Conservation (phyloP, 257 asterid species). For the Ballota nigra region DNA sequence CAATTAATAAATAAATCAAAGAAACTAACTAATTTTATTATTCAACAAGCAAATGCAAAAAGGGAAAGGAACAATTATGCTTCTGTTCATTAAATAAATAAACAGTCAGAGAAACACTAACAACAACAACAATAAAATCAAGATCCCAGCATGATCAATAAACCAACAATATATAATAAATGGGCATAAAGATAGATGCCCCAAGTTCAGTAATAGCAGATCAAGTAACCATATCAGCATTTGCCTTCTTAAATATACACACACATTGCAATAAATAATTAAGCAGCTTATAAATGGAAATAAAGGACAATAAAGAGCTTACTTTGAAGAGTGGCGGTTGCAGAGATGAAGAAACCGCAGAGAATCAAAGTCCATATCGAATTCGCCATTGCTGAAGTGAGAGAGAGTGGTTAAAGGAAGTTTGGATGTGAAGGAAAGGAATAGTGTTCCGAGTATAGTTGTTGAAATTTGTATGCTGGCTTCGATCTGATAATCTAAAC, state of each 20-base stretch:
- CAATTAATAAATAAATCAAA: neutral
- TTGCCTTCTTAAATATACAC: neutral
- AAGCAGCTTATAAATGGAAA: conserved; percentile 6
- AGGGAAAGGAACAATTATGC: no score
- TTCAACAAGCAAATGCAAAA: conserved; percentile 2
- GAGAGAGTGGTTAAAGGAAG: conserved; percentile 17
- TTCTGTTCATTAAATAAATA: no score
- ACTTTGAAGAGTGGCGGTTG: conserved; percentile 47
- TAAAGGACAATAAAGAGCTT: conserved; percentile 18
- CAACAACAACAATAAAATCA: neutral
- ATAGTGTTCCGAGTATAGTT: neutral
- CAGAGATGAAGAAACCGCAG: conserved; percentile 38
- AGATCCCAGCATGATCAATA: conserved; percentile 8
- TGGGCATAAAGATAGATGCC: conserved; percentile 3
- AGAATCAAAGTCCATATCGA: conserved; percentile 20
- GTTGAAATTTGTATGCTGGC: conserved; percentile 24
- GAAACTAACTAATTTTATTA: neutral
- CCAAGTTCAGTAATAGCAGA: conserved; percentile 21
- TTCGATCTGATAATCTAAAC: conserved; percentile 29
- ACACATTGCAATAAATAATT: conserved; percentile 5
- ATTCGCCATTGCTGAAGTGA: conserved; percentile 34
- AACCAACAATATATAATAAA: neutral
- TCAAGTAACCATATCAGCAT: neutral
- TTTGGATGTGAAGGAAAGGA: conserved; percentile 20
- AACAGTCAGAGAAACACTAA: neutral